Percentiles rank a stretch among this genome's conserved stretches.
Evolutionary conservation across 177 flowering plant genomes (phyloP).

Genomic region (Vitis hybrid): DNA sequence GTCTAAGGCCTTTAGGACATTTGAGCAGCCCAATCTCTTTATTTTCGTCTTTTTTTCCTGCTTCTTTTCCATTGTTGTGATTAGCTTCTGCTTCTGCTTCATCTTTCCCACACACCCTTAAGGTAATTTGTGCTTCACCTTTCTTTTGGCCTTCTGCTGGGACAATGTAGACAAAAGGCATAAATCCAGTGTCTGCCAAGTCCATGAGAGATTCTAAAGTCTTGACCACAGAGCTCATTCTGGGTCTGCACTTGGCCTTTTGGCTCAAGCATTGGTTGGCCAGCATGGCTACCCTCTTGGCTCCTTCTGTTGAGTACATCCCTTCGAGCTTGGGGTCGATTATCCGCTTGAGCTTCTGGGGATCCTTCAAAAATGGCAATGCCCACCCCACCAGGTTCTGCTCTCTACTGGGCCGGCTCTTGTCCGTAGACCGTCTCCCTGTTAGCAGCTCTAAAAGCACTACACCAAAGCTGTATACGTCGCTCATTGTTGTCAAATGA

Average conservation of each 20-base stretch:
- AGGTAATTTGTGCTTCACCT: neutral
- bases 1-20: constrained; percentile 13
- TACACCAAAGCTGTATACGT: constrained; percentile 87
- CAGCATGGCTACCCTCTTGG: constrained; percentile 58
- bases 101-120: neutral
- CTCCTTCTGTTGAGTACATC: constrained; percentile 73
- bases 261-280: constrained; percentile 76
- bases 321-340: constrained; percentile 85
- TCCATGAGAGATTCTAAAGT: constrained; percentile 51
- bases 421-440: constrained; percentile 68
- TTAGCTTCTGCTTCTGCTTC: neutral
- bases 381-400: constrained; percentile 74
- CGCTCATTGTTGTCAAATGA: constrained; percentile 79
- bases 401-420: constrained; percentile 49
- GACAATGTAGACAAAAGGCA: constrained; percentile 49
- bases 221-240: constrained; percentile 68
- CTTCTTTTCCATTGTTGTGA: neutral
- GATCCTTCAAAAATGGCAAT: constrained; percentile 51
- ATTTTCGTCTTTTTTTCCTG: constrained; percentile 6
- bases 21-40: neutral
- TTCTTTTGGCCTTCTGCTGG: constrained; percentile 12
- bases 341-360: constrained; percentile 46
- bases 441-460: constrained; percentile 75
- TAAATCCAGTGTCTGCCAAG: constrained; percentile 46
- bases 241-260: constrained; percentile 61